Evolutionary conservation across 2,329 filamentous ascomycete species (phyloP), one percentile per base, ranked within the genome.

Genomic region (Neofusicoccum sp.): DNA sequence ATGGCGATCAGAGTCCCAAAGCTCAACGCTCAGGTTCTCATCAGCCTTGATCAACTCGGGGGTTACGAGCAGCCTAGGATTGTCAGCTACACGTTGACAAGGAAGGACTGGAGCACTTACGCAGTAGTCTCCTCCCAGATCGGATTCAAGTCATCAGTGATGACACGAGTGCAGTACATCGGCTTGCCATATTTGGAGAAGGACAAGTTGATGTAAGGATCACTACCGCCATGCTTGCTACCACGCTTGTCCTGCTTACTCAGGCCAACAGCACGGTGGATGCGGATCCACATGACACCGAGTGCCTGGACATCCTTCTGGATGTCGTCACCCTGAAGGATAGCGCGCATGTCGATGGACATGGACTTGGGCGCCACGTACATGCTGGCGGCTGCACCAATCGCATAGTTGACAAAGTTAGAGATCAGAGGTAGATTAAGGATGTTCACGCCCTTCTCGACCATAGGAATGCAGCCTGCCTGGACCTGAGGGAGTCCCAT

Each of bases 151-250:
- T 97, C 90, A 71, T 98, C 94, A 59, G 94, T 92, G 67, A 98
- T 97, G 58, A 98, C 93, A 52, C 95, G 88, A 1, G 95, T 98
- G 77, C 93, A 97, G 77, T 97, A 98, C 86, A 97, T 96, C 1
- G 94, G 94, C 79, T 99, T 99, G 63, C 91, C 91, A 70, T 97
- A 98, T 76, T 98, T 97, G 71, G 92, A 96, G 81, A 96, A 98
- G 44, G 91, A 89, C 39, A 98, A 84, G 36, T 94, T 97, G 73
- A 98, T 96, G 76, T 98, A 98, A 0, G 94, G 93, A 69, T 99
- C 95, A 56, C 91, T 96, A 48, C 94, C 94, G 37, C 95, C 94
- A 16, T 92, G 90, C 59, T 89, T 85, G 71, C 88, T 93, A 44
- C 93, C 93, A 64, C 91, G 88, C 60, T 79, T 82, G 73, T 99